Conservation (phyloP, 2,329 filamentous ascomycete genomes). For the Shiraia bambusicola region DNA sequence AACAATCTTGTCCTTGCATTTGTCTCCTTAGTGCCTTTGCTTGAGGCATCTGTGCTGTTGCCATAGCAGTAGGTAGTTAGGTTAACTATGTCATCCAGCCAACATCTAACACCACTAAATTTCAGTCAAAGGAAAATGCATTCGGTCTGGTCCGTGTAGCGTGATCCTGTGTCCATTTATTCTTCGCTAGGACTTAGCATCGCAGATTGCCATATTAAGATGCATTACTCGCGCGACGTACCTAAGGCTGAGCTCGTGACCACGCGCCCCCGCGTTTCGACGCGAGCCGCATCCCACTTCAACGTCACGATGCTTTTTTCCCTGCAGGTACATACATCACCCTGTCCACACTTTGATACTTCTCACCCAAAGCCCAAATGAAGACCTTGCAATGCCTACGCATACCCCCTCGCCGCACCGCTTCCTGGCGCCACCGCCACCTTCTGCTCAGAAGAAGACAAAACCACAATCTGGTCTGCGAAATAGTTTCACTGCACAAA, state of each 20-base stretch:
- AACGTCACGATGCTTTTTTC: slow-evolving; percentile 9
- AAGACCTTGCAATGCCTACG: slow-evolving; percentile 22
- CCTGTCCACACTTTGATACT: neutral
- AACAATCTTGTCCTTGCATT: too few species aligned
- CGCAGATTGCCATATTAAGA: too few species aligned
- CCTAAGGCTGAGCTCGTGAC: slow-evolving; percentile 9
- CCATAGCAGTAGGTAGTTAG: too few species aligned
- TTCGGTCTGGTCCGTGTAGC: too few species aligned
- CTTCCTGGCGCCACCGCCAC: slow-evolving; percentile 29
- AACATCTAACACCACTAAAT: too few species aligned
- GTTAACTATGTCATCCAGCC: too few species aligned
- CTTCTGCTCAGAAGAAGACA: slow-evolving; percentile 18
- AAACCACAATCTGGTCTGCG: slow-evolving; percentile 30
- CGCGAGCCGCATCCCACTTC: slow-evolving; percentile 1
- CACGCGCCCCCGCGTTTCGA: slow-evolving; percentile 16
- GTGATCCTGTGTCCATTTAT: too few species aligned
- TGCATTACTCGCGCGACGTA: too few species aligned
- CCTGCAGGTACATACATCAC: neutral
- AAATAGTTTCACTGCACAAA: slow-evolving; percentile 18
- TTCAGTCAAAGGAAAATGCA: too few species aligned
- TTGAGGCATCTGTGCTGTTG: too few species aligned
- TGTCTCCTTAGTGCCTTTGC: too few species aligned
- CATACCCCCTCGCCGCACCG: slow-evolving; percentile 39
- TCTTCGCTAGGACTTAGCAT: too few species aligned
- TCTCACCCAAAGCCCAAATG: slow-evolving; percentile 6